Evolutionary conservation across 163 green algal genomes (phyloP), one percentile per base, ranked within the genome.

Genomic region (Scenedesmus sp.): DNA sequence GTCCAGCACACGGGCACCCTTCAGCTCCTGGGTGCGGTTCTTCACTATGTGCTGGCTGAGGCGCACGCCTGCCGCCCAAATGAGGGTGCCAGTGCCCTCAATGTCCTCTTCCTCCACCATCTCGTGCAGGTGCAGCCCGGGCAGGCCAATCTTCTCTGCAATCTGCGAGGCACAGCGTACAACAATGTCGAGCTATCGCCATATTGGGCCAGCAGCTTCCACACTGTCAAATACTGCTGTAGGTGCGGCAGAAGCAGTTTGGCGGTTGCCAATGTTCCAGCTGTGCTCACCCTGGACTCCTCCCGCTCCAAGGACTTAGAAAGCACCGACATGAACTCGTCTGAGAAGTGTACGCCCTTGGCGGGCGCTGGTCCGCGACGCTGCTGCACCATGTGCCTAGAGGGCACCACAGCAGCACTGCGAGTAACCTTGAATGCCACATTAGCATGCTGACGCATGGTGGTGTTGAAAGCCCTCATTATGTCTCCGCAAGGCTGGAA

Each of bases 131-230:
- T 85, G 22, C 65, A 92, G 61, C 22, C 81, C 81, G 6, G 88
- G 88, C 26, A 92, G 33, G 44, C 88, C 88, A 40, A 92, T 88
- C 61, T 88, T 88, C 53, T 89, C 81, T 3, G 88, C 79, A 76
- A 88, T 89, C 87, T 91, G 87, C 73, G 76, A 30, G 35, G 72
- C 79, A 61, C 0, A 61, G 42, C 24, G 26, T 51, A 65, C 42
- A 12, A 81, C 1, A 2, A 40, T 16, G 65, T 76, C 30, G 40
- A 37, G 30, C 30, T 37, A 40, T 40, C 26, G 30, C 30, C 65
- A 76, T 4, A 76, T 37, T 37, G 65, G 30, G 65, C 65, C 5
- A n/a, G 30, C 9, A 3, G 65, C 26, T 40, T 76, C 13, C 42
- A 56, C 35, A 84, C 40, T 76, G 30, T 2, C 65, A 40, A 30